Conservation (phyloP, 352 stramenopile species). For the Thraustotheca clavata region DNA sequence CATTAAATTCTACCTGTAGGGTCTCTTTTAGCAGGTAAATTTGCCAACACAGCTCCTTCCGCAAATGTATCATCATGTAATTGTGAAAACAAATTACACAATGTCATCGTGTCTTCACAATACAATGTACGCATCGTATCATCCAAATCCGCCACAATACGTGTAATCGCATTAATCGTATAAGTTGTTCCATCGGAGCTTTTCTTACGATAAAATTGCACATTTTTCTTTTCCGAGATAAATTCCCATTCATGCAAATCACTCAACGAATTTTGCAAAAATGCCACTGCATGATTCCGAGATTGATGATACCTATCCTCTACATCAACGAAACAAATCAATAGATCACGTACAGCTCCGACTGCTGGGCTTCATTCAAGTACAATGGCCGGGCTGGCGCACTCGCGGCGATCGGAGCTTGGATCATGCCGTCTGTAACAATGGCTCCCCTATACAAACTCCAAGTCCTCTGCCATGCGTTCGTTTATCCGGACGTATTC, state of each 20-base stretch:
- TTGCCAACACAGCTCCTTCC: conserved; percentile 7
- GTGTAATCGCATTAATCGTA: conserved; percentile 21
- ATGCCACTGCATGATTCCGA: conserved; percentile 17
- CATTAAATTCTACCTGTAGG: not conserved
- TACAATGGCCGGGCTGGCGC: not conserved
- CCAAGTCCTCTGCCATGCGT: no score
- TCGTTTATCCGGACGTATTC: no score
- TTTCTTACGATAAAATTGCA: conserved; percentile 20
- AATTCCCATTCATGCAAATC: conserved; percentile 21
- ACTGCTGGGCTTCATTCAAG: conserved; percentile 16
- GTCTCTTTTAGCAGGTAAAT: conserved; percentile 6
- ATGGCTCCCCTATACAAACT: no score
- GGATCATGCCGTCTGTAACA: not conserved
- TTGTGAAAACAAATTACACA: conserved; percentile 13
- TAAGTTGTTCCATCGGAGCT: conserved; percentile 19
- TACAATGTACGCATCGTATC: conserved; percentile 20
- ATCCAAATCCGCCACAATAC: conserved; percentile 18
- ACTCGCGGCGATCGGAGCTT: not conserved
- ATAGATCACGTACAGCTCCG: conserved; percentile 5
- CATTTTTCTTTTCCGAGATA: conserved; percentile 21
- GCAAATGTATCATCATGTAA: conserved; percentile 15
- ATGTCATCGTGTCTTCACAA: conserved; percentile 7
- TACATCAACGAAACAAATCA: not conserved
- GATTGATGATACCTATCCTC: conserved; percentile 8
- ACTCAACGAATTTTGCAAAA: conserved; percentile 20